Evolutionary conservation across 2,329 filamentous ascomycete species (phyloP).

Genomic region (Ampelomyces quisqualis): DNA sequence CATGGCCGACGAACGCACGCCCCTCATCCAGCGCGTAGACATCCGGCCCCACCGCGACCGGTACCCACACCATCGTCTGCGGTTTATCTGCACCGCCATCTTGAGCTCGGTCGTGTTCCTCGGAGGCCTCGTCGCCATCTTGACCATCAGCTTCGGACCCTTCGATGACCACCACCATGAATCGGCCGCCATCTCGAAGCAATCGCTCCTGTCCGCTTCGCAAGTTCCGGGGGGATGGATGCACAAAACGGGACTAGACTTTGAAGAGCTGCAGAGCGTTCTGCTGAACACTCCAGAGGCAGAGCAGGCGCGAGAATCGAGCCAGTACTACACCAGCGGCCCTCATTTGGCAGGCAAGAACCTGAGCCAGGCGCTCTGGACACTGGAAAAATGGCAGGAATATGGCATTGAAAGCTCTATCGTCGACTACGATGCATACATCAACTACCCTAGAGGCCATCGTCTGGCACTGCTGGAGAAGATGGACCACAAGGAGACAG

Average conservation of each 20-base stretch:
- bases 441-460: constrained; percentile 54
- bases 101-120: constrained; percentile 42
- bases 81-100: constrained; percentile 66
- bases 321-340: constrained; percentile 53
- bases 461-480: constrained; percentile 49
- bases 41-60: constrained; percentile 54
- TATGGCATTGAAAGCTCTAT: constrained; percentile 51
- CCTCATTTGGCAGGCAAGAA: constrained; percentile 56
- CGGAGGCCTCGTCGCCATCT: constrained; percentile 41
- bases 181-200: constrained; percentile 8
- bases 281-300: constrained; percentile 57
- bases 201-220: constrained; percentile 21
- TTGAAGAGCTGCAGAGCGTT: constrained; percentile 57
- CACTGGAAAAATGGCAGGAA: constrained; percentile 51
- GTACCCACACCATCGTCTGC: constrained; percentile 58
- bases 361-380: constrained; percentile 54
- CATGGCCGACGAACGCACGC: constrained; percentile 61
- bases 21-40: constrained; percentile 65
- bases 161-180: constrained; percentile 35
- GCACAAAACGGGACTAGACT: constrained; percentile 51
- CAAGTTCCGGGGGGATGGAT: constrained; percentile 45
- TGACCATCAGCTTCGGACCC: constrained; percentile 43
- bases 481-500: constrained; percentile 56
- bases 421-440: constrained; percentile 53
- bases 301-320: constrained; percentile 53